Conservation (phyloP, 1,139 yeast genomes). For the Sugiyamaella sp. region DNA sequence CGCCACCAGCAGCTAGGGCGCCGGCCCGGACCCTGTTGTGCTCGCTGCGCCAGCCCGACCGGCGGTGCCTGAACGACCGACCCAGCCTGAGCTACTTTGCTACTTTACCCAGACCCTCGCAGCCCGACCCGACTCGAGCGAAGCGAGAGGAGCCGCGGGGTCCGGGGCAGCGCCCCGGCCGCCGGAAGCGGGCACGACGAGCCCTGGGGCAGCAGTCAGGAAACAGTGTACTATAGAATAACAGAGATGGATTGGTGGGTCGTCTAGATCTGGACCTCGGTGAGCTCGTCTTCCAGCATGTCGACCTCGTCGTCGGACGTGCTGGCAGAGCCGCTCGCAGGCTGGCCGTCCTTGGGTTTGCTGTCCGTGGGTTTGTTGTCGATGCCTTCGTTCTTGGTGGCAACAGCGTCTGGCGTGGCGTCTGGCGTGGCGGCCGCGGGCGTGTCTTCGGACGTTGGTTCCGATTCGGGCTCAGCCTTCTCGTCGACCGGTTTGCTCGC, state of each 20-base stretch:
- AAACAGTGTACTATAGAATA: conserved; percentile 3
- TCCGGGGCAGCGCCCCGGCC: too few species aligned
- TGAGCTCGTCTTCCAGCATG: conserved; percentile 30
- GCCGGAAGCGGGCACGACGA: not conserved
- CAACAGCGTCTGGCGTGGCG: too few species aligned
- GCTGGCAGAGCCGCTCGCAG: conserved; percentile 14
- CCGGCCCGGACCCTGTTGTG: not conserved
- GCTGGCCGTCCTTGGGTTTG: too few species aligned
- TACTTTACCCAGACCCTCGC: too few species aligned
- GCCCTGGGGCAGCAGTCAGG: conserved; percentile 13
- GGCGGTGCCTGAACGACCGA: too few species aligned
- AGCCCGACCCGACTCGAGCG: too few species aligned
- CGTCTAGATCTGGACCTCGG: conserved; percentile 31
- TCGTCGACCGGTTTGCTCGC: conserved; percentile 13
- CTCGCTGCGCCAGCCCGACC: conserved; percentile 1
- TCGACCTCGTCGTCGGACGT: conserved; percentile 32
- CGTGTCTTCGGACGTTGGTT: conserved; percentile 1
- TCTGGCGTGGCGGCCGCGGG: not conserved
- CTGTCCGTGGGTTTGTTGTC: conserved; percentile 11
- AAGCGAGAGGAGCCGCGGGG: too few species aligned
- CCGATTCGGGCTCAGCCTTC: not conserved
- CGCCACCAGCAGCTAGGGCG: not conserved
- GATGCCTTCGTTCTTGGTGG: not conserved
- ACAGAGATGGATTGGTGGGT: conserved; percentile 3
- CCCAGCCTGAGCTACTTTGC: too few species aligned